A percentile compares a stretch with the other conserved stretches of the same genome.
Conservation (phyloP, 371 early-diverging fungal species). For the Smittium culicis region DNA sequence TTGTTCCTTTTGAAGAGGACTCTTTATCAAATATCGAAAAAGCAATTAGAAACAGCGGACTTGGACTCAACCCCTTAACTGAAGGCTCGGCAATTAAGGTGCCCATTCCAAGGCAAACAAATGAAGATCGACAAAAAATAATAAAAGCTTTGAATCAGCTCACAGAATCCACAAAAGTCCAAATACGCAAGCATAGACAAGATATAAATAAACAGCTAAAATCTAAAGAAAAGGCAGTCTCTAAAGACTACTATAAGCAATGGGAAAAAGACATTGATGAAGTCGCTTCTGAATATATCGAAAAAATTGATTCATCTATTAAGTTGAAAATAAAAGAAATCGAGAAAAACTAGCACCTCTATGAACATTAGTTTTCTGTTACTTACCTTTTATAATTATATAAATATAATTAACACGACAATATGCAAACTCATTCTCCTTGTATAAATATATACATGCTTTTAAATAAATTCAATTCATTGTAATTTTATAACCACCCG, state of each 20-base stretch:
- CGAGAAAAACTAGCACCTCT: not conserved
- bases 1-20: constrained; percentile 61
- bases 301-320: not conserved
- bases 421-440: too few species aligned
- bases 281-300: not conserved
- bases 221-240: constrained; percentile 41
- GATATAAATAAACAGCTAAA: constrained; percentile 63
- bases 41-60: constrained; percentile 62
- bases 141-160: constrained; percentile 45
- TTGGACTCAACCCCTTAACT: constrained; percentile 66
- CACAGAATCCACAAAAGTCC: constrained; percentile 56
- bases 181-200: constrained; percentile 51
- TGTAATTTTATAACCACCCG: too few species aligned
- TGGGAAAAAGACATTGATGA: constrained; percentile 44
- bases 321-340: not conserved
- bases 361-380: not conserved
- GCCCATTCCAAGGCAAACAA: constrained; percentile 80
- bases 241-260: constrained; percentile 43
- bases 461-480: too few species aligned
- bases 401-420: too few species aligned
- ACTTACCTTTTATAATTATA: not conserved
- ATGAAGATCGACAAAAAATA: constrained; percentile 62
- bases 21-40: constrained; percentile 58
- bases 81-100: constrained; percentile 58
- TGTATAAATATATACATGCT: too few species aligned